Conservation (phyloP, 192 early-diverging fungal species). For the Coemansia sp. region DNA sequence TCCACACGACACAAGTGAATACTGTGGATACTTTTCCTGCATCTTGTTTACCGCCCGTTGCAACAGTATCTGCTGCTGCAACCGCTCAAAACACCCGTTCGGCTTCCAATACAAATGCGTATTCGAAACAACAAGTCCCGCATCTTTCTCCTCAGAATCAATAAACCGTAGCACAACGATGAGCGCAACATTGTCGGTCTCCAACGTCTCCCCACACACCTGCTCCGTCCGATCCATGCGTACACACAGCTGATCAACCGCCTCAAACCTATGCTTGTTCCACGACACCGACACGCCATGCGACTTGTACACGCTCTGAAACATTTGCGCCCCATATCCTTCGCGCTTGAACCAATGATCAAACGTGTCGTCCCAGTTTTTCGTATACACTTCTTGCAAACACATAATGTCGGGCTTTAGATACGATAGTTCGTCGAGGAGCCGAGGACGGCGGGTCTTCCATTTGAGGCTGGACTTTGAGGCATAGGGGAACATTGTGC, state of each 20-base stretch:
- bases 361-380: constrained; percentile 36
- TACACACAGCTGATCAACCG: constrained; percentile 24
- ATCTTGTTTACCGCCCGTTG: constrained; percentile 20
- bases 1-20: constrained; percentile 26
- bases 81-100: constrained; percentile 42
- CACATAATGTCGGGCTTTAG: constrained; percentile 59
- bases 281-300: constrained; percentile 46
- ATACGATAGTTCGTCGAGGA: constrained; percentile 53
- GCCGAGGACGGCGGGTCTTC: constrained; percentile 52
- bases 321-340: constrained; percentile 38
- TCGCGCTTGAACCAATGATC: constrained; percentile 20
- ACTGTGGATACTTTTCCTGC: constrained; percentile 31
- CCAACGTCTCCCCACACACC: constrained; percentile 33
- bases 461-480: constrained; percentile 56
- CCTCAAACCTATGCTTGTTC: constrained; percentile 31
- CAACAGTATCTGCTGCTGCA: constrained; percentile 49
- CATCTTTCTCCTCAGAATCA: background rate
- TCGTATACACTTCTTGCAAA: constrained; percentile 58
- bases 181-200: constrained; percentile 48
- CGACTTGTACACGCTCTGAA: constrained; percentile 33
- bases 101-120: constrained; percentile 52
- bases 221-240: constrained; percentile 30
- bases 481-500: constrained; percentile 59
- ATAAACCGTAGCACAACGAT: constrained; percentile 20
- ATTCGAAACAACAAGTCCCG: constrained; percentile 32